These are phyloP conservation scores for Agrostemma githago DNA, from an alignment of 148 eudicot species.

Conservation along the genomic window DNA sequence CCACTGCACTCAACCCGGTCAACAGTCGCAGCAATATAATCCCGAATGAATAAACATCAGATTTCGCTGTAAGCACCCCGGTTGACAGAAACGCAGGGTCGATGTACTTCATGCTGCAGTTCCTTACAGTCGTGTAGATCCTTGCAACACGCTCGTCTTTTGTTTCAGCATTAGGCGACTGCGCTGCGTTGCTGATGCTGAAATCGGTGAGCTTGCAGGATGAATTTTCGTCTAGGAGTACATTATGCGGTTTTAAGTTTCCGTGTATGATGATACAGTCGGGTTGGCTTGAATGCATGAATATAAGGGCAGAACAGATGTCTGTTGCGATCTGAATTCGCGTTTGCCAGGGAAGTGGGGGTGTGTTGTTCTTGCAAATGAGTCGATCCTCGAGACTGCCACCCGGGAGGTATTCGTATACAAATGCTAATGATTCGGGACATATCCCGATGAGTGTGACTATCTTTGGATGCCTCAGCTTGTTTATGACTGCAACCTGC, in stretches of 20 bases:
- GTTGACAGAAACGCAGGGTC: constrained; percentile 42
- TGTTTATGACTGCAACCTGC: constrained; percentile 75
- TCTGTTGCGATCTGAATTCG: constrained; percentile 72
- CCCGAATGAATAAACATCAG: constrained; percentile 80
- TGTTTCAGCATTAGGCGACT: constrained; percentile 9
- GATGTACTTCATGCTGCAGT: constrained; percentile 48
- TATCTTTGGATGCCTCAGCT: constrained; percentile 73
- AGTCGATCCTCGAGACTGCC: constrained; percentile 94
- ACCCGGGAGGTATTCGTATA: constrained; percentile 68
- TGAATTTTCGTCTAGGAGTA: constrained; percentile 55
- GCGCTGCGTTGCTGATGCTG: constrained; percentile 22
- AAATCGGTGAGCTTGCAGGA: constrained; percentile 67
- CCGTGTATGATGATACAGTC: constrained; percentile 47
- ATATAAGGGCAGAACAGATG: constrained; percentile 76
- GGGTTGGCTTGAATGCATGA: constrained; percentile 62
- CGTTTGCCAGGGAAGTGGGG: constrained; percentile 74
- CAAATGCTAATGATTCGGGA: constrained; percentile 51
- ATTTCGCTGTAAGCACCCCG: constrained; percentile 12
- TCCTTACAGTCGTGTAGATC: constrained; percentile 37
- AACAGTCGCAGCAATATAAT: constrained; percentile 53
- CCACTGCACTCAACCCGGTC: constrained; percentile 56
- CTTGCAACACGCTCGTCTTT: constrained; percentile 30
- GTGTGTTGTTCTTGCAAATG: constrained; percentile 55
- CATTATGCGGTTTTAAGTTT: constrained; percentile 55
- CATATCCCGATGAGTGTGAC: constrained; percentile 75